These are phyloP conservation scores for Botrytis hyacinthi DNA, from an alignment of 2,329 filamentous ascomycete species.

Conservation along the genomic window DNA sequence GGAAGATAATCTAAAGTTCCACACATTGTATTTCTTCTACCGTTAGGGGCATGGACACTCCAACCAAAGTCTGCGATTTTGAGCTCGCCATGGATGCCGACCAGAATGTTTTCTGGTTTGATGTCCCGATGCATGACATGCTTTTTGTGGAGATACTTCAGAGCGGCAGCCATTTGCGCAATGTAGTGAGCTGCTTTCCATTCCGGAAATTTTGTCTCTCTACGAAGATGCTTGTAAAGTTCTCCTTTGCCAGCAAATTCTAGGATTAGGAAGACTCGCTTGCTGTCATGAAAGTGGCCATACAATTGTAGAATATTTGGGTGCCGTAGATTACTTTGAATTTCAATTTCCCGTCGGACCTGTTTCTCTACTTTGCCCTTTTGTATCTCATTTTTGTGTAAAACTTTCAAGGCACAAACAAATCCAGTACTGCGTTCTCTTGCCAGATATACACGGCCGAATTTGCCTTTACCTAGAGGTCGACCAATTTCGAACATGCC, in stretches of 20 bases:
- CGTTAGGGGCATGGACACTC: constrained; percentile 97
- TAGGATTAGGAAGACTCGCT: constrained; percentile 70
- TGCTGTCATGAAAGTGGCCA: constrained; percentile 72
- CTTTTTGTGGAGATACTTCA: constrained; percentile 91
- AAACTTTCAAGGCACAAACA: constrained; percentile 70
- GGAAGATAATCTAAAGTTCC: constrained; percentile 96
- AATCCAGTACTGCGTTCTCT: constrained; percentile 67
- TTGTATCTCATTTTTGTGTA: constrained; percentile 69
- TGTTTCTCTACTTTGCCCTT: constrained; percentile 69
- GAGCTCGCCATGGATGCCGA: constrained; percentile 95
- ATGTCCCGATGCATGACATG: constrained; percentile 97
- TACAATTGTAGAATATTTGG: constrained; percentile 69
- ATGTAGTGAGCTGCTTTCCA: constrained; percentile 72
- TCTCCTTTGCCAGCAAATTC: constrained; percentile 73
- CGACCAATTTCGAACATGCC: constrained; percentile 77
- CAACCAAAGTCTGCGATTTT: constrained; percentile 99
- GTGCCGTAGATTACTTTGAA: constrained; percentile 70
- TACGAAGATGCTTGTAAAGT: constrained; percentile 69
- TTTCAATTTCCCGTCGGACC: constrained; percentile 70
- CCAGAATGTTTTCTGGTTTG: constrained; percentile 95
- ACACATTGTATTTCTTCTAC: constrained; percentile 90
- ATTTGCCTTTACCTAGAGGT: constrained; percentile 71
- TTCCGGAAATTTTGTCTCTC: constrained; percentile 67
- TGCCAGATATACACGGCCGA: constrained; percentile 70
- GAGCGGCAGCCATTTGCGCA: constrained; percentile 75